Conservation (phyloP, 148 eudicot genomes). For the Polygonum maritimum region DNA sequence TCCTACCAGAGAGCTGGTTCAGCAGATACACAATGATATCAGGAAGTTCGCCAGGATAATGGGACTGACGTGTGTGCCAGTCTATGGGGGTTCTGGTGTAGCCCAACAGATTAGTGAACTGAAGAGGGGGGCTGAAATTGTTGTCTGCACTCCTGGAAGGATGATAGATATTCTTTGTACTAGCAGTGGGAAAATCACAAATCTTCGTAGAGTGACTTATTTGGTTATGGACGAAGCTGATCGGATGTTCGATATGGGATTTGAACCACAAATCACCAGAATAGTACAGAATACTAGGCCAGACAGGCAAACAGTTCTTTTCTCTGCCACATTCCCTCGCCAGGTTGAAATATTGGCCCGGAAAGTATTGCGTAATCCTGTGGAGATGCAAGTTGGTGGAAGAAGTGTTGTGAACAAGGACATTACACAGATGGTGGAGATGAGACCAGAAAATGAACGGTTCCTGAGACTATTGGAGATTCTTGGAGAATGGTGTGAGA, state of each 20-base stretch:
- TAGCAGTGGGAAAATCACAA: conserved; percentile 70
- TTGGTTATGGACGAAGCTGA: conserved; percentile 92
- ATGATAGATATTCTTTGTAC: conserved; percentile 84
- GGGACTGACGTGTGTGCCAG: conserved; percentile 73
- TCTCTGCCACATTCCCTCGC: conserved; percentile 84
- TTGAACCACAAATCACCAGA: conserved; percentile 79
- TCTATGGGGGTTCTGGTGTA: conserved; percentile 81
- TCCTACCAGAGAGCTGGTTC: conserved; percentile 81
- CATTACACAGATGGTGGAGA: conserved; percentile 73
- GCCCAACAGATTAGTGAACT: conserved; percentile 75
- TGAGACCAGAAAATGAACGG: conserved; percentile 71
- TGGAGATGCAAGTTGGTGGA: conserved; percentile 82
- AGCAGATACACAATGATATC: conserved; percentile 72
- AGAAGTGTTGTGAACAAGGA: conserved; percentile 84
- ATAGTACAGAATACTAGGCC: conserved; percentile 78
- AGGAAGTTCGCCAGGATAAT: conserved; percentile 62
- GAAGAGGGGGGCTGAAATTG: conserved; percentile 74
- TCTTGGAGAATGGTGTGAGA: conserved; percentile 87
- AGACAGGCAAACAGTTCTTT: conserved; percentile 76
- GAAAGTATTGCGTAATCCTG: conserved; percentile 63
- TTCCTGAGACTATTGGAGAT: conserved; percentile 56
- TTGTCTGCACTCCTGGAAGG: conserved; percentile 85
- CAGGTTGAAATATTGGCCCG: conserved; percentile 76
- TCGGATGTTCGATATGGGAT: conserved; percentile 87
- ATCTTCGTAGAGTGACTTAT: conserved; percentile 71